phyloP scores from a whole-genome alignment of 2,329 filamentous ascomycete species.

The Talaromyces pinophilus region DNA sequence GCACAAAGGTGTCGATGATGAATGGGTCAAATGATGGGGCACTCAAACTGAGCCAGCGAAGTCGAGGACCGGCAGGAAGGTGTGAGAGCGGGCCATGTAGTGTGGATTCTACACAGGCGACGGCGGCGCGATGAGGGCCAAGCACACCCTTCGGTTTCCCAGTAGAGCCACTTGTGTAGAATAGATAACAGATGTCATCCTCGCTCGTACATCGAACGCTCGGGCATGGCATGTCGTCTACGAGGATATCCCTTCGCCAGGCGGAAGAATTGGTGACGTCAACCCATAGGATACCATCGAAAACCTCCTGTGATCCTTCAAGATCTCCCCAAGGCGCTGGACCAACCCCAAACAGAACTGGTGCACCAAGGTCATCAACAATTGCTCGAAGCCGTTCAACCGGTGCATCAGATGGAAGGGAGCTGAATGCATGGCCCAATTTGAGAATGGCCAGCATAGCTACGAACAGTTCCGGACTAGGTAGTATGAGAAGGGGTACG shows the following conservation, averaged over 20 bases:
- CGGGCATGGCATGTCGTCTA: slow-evolving; percentile 2
- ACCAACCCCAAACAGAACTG: slow-evolving; percentile 13
- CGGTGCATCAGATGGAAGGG: slow-evolving; percentile 12
- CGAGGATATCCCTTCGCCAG: not conserved
- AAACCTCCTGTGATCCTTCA: not conserved
- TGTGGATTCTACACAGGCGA: slow-evolving; percentile 10
- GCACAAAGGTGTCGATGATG: slow-evolving; percentile 57
- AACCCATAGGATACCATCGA: slow-evolving; percentile 10
- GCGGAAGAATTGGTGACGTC: not conserved
- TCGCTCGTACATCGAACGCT: not conserved
- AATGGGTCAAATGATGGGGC: slow-evolving; percentile 58
- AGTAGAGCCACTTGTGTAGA: slow-evolving; percentile 33
- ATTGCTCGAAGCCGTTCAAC: not conserved
- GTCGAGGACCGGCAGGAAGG: slow-evolving; percentile 15
- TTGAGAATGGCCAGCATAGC: slow-evolving; percentile 10
- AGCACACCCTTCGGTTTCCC: slow-evolving; percentile 44
- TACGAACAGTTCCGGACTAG: slow-evolving; percentile 1
- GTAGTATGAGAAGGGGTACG: not conserved
- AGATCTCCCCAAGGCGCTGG: not conserved
- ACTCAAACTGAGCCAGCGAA: slow-evolving; percentile 55
- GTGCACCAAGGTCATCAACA: slow-evolving; percentile 1
- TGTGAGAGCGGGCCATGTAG: slow-evolving; percentile 6
- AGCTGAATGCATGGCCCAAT: slow-evolving; percentile 4
- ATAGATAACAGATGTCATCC: slow-evolving; percentile 25
- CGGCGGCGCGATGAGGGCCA: slow-evolving; percentile 24